Conservation (phyloP, 257 asterid genomes). For the Capsicum pubescens region DNA sequence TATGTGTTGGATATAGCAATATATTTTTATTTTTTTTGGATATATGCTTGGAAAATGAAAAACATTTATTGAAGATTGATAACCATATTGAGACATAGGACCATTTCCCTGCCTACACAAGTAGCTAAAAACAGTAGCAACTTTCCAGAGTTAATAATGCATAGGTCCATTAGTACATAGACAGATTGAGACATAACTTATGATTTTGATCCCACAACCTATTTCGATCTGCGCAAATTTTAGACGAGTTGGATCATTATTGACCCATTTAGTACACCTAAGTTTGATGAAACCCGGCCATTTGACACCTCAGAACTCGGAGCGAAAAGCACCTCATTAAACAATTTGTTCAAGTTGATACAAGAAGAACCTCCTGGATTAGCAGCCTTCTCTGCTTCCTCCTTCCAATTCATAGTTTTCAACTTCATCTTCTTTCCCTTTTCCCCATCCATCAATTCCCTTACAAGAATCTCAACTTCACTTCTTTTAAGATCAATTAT, state of each 20-base stretch:
- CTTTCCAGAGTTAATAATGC: neutral
- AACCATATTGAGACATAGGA: neutral
- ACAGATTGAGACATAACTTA: neutral
- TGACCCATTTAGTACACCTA: neutral
- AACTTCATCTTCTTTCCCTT: neutral
- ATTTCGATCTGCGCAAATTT: neutral
- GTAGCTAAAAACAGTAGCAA: neutral
- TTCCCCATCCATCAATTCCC: neutral
- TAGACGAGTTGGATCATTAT: neutral
- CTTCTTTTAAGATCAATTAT: neutral
- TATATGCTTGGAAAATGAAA: neutral
- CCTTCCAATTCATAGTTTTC: conserved; percentile 1
- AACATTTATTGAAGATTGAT: neutral
- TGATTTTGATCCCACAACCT: neutral
- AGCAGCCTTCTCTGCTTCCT: conserved; percentile 1
- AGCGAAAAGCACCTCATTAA: neutral
- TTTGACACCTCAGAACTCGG: neutral
- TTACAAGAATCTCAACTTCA: conserved; percentile 11
- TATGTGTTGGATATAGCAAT: too few species aligned
- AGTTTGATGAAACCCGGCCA: neutral
- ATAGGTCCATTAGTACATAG: neutral
- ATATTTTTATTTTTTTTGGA: neutral
- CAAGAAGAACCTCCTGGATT: neutral
- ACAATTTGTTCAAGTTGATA: neutral
- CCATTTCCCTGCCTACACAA: neutral